These are phyloP conservation scores for Cucumis sativus DNA, from an alignment of 306 rosid species.

Conservation along the genomic window DNA sequence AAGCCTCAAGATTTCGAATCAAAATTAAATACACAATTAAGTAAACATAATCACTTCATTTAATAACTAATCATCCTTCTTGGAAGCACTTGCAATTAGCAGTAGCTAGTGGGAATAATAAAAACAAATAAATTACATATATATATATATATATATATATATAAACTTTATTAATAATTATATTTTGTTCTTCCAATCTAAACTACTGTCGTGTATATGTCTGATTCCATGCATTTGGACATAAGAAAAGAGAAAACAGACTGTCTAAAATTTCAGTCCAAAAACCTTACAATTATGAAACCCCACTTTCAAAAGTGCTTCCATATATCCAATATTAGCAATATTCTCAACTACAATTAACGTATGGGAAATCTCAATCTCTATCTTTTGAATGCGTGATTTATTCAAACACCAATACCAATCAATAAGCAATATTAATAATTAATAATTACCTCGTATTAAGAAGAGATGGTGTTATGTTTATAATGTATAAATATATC, in stretches of 20 bases:
- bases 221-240: neutral
- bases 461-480: neutral
- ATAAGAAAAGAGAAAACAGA: neutral
- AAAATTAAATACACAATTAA: neutral
- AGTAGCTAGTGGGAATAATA: neutral
- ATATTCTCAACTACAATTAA: neutral
- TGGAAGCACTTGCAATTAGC: neutral
- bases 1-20: neutral
- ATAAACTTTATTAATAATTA: neutral
- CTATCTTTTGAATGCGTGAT: neutral
- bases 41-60: neutral
- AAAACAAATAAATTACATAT: no score
- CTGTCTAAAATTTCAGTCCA: neutral
- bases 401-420: neutral
- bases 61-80: neutral
- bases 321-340: neutral
- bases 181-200: no score
- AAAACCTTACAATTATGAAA: neutral
- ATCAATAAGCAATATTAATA: neutral
- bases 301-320: neutral
- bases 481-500: neutral
- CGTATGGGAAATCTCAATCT: neutral
- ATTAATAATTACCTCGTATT: neutral
- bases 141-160: neutral
- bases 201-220: neutral